Conservation (phyloP, 177 flowering plant genomes). For the Vitis hybrid region DNA sequence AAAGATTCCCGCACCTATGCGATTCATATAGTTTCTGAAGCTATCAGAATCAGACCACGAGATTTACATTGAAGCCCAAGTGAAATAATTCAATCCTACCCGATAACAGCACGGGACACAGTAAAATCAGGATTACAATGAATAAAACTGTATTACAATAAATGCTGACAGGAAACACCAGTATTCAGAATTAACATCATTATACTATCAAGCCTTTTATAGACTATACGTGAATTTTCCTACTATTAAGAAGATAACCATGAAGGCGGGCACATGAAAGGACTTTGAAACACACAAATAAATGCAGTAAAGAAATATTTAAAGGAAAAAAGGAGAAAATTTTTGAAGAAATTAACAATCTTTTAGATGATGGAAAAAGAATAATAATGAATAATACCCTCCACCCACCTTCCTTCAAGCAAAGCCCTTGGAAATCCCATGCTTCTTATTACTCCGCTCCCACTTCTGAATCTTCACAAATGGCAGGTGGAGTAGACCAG, state of each 20-base stretch:
- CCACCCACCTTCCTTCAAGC: neutral
- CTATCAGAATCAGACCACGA: no score
- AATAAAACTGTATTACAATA: neutral
- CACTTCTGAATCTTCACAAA: neutral
- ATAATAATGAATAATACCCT: neutral
- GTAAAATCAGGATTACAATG: neutral
- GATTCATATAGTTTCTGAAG: no score
- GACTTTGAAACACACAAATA: neutral
- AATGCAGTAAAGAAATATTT: neutral
- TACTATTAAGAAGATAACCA: neutral
- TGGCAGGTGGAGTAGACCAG: neutral
- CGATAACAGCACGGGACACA: no score
- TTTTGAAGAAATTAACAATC: neutral
- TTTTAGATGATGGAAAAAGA: constrained; percentile 2
- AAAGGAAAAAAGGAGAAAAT: neutral
- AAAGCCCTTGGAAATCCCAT: neutral
- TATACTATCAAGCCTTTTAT: neutral
- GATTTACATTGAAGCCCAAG: no score
- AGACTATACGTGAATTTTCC: neutral
- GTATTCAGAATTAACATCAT: neutral
- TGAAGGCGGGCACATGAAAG: neutral
- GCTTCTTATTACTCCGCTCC: no score
- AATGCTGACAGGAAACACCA: neutral
- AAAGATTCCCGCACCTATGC: no score
- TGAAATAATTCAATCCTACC: no score